Base-by-base conservation (phyloP, 2,329 filamentous ascomycete species). In the Phaeosphaeriaceae sp. region DNA sequence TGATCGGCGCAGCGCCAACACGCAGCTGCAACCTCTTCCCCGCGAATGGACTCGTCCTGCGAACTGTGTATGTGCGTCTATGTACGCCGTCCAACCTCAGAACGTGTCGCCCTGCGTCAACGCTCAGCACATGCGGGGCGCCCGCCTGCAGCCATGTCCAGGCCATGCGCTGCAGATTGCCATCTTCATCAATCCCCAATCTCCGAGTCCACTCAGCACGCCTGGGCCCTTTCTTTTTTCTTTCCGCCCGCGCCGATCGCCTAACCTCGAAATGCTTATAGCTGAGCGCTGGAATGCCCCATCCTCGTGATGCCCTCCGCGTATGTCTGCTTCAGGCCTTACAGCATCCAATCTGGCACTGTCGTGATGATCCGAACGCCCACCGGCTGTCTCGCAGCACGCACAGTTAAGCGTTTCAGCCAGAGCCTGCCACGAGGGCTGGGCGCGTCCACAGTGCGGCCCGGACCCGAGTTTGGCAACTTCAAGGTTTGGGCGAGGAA, bases 181-280 rank as follows among this genome's bases (percentile, higher is more conserved):
- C 27, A 7, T 46, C 48, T 45, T 51, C 52, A 60, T 58, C 53
- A 49, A 53, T 44, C 52, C 48, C 27, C 53, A 62, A 60, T 66
- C 57, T 62, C 56, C 58, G 45, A 31, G 46, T n/a, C 45, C 36
- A 51, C 53, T 25, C 33, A 52, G 21, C 51, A 27, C 41, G 19
- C 27, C 42, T 41, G 25, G 45, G 42, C 51, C 22, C 41, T 48
- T 42, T 53, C 27, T 48, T 48, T 41, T 42, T 50, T 50, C 36
- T 54, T 60, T 51, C 53, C 49, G 52, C 57, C 20, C 57, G 55
- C 59, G 63, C 58, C 58, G 40, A 63, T 65, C 64, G 61, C 52
- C 59, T 46, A 25, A 31, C 25, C 27, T 40, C 15, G 24, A n/a
- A n/a, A 24, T 48, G 41, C 42, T 44, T 47, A 40, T 25, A 48